A percentile compares a stretch with the other conserved stretches of the same genome.
These are phyloP conservation scores for Botrytis hyacinthi DNA, from an alignment of 2,329 filamentous ascomycete species.

Conservation along the genomic window DNA sequence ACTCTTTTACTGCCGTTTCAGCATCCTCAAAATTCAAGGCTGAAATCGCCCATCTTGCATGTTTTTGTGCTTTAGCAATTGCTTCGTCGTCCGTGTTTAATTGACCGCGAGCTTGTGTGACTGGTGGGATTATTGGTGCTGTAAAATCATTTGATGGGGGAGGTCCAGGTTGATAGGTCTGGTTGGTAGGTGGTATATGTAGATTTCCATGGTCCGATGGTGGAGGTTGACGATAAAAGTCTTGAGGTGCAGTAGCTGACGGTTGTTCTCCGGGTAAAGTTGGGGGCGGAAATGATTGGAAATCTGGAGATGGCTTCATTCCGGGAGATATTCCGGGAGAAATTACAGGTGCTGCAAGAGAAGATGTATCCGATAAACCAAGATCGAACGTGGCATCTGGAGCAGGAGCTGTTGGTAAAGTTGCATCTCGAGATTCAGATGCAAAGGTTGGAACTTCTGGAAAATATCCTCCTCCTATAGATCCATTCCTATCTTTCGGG, in stretches of 20 bases:
- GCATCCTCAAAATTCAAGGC: slow-evolving; percentile 97
- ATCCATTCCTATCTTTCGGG: slow-evolving; percentile 45
- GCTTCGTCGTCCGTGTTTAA: slow-evolving; percentile 65
- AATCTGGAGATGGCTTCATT: slow-evolving; percentile 29
- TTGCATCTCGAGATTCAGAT: slow-evolving; percentile 31
- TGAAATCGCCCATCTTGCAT: slow-evolving; percentile 95
- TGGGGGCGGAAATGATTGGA: slow-evolving; percentile 39
- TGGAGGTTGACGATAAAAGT: slow-evolving; percentile 39
- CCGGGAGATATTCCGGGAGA: slow-evolving; percentile 31
- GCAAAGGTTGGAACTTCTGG: slow-evolving; percentile 46
- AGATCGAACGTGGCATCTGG: slow-evolving; percentile 30
- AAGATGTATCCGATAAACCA: slow-evolving; percentile 34
- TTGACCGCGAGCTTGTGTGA: slow-evolving; percentile 32
- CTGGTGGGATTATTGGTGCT: slow-evolving; percentile 24
- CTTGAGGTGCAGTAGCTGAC: slow-evolving; percentile 36
- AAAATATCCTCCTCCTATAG: slow-evolving; percentile 58
- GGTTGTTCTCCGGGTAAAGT: slow-evolving; percentile 27
- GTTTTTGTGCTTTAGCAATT: slow-evolving; percentile 82
- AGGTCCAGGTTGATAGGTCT: slow-evolving; percentile 23
- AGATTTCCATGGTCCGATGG: slow-evolving; percentile 32
- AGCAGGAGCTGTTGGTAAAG: slow-evolving; percentile 34
- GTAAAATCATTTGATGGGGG: slow-evolving; percentile 25
- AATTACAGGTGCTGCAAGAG: slow-evolving; percentile 26
- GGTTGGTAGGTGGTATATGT: slow-evolving; percentile 30
- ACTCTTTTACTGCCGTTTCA: slow-evolving; percentile 80